Evolutionary conservation across 1,284 basidiomycete genomes (phyloP).

Genomic region (Leccinum pachyderme): DNA sequence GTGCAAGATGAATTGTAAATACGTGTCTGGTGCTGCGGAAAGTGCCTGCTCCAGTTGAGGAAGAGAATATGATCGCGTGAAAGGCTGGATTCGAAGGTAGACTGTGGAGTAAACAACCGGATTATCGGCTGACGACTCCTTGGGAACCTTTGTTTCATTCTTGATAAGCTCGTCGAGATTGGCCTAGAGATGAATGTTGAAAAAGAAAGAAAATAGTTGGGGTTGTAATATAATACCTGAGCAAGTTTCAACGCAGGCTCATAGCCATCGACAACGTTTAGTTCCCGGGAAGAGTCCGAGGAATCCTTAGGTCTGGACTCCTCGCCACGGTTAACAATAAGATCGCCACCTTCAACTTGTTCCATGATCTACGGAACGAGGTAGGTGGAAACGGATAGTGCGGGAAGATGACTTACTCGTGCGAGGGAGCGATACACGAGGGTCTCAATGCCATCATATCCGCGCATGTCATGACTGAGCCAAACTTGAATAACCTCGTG

Average conservation of each 20-base stretch:
- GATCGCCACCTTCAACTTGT: slow-evolving; percentile 90
- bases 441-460: slow-evolving; percentile 94
- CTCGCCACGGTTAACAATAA: slow-evolving; percentile 84
- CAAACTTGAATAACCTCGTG: slow-evolving; percentile 97
- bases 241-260: slow-evolving; percentile 81
- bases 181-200: slow-evolving; percentile 46
- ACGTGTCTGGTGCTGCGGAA: slow-evolving; percentile 37
- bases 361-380: slow-evolving; percentile 69
- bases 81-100: slow-evolving; percentile 92
- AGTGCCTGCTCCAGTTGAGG: slow-evolving; percentile 28
- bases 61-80: slow-evolving; percentile 59
- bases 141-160: slow-evolving; percentile 43
- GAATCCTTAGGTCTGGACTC: slow-evolving; percentile 66
- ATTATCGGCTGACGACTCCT: slow-evolving; percentile 48
- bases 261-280: slow-evolving; percentile 84
- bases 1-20: slow-evolving; percentile 84
- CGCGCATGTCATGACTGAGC: slow-evolving; percentile 94
- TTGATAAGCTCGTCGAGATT: slow-evolving; percentile 78
- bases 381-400: slow-evolving; percentile 3
- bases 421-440: slow-evolving; percentile 88
- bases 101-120: slow-evolving; percentile 90
- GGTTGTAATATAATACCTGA: slow-evolving; percentile 46
- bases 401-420: slow-evolving; percentile 50
- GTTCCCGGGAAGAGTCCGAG: slow-evolving; percentile 53
- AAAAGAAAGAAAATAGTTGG: neutral